Conservation (phyloP, 257 asterid species). For the Eustoma russellianum region DNA sequence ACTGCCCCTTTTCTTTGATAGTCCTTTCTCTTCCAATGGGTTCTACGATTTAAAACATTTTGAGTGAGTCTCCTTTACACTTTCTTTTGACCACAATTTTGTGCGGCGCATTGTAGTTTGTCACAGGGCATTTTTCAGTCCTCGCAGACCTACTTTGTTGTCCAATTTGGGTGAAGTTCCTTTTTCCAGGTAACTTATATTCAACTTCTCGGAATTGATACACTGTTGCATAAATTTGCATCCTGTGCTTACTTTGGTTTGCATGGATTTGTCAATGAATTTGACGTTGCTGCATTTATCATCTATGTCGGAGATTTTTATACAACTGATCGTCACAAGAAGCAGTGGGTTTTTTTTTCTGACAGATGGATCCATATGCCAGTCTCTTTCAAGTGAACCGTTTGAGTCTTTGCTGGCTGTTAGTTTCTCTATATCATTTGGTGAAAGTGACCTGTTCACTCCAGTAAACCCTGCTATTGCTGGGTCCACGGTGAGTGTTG, state of each 20-base stretch:
- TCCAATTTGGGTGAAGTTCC: constrained; percentile 67
- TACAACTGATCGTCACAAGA: constrained; percentile 48
- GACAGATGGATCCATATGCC: constrained; percentile 52
- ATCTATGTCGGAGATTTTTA: constrained; percentile 74
- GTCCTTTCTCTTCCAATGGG: background rate
- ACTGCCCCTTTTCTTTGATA: background rate
- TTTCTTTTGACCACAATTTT: constrained; percentile 3
- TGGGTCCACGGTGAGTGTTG: constrained; percentile 77
- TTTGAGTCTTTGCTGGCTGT: constrained; percentile 62
- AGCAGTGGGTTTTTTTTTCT: constrained; percentile 95
- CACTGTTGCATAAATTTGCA: background rate
- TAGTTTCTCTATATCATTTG: constrained; percentile 48
- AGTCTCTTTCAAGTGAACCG: constrained; percentile 23
- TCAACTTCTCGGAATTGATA: constrained; percentile 10
- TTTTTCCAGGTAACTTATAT: constrained; percentile 47
- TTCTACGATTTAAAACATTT: constrained; percentile 16
- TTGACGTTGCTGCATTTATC: constrained; percentile 77
- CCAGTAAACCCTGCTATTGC: constrained; percentile 47
- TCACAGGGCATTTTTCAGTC: constrained; percentile 65
- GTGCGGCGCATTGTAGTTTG: constrained; percentile 13
- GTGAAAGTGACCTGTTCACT: constrained; percentile 28
- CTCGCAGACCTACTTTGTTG: constrained; percentile 60
- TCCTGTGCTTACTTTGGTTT: constrained; percentile 15
- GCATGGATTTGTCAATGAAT: constrained; percentile 52
- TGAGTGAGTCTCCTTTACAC: constrained; percentile 40